phyloP scores from a whole-genome alignment of 2,329 filamentous ascomycete genomes.

The Dothistroma pini region DNA sequence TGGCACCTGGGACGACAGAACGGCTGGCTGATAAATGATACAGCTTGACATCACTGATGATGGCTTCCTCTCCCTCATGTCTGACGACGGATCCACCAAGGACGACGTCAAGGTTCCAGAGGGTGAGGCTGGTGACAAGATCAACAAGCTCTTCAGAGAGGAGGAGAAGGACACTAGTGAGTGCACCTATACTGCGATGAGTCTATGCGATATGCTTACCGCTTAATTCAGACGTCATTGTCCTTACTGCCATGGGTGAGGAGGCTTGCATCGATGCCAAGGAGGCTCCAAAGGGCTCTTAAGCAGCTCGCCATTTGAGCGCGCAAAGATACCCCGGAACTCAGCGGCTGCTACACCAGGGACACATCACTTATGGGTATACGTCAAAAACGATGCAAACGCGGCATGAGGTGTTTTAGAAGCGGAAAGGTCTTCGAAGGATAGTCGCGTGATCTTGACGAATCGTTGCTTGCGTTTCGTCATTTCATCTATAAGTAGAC shows the following conservation, averaged over 20 bases:
- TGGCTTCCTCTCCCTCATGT: slow-evolving; percentile 91
- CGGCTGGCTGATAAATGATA: slow-evolving; percentile 19
- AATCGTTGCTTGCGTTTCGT: slow-evolving; percentile 19
- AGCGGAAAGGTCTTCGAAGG: slow-evolving; percentile 23
- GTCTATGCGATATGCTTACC: slow-evolving; percentile 20
- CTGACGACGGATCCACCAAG: slow-evolving; percentile 79
- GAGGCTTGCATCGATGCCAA: slow-evolving; percentile 89
- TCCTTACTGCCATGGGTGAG: slow-evolving; percentile 96
- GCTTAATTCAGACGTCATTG: slow-evolving; percentile 66
- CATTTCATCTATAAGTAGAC: slow-evolving; percentile 25
- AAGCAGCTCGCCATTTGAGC: slow-evolving; percentile 11
- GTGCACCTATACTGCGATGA: slow-evolving; percentile 38
- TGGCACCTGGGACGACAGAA: neutral
- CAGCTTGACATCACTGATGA: slow-evolving; percentile 93
- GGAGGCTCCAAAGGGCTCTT: slow-evolving; percentile 65
- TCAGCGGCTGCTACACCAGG: slow-evolving; percentile 15
- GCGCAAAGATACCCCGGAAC: slow-evolving; percentile 17
- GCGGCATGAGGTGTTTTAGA: slow-evolving; percentile 26
- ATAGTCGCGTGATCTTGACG: slow-evolving; percentile 26
- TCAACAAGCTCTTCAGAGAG: slow-evolving; percentile 70
- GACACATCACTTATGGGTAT: slow-evolving; percentile 22
- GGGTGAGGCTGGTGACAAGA: slow-evolving; percentile 82
- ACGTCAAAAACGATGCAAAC: slow-evolving; percentile 19
- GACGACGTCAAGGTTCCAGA: slow-evolving; percentile 94
- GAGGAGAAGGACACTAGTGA: slow-evolving; percentile 94